Base-by-base conservation (phyloP, 768 basidiomycete genomes). In the Phlebiopsis flavidoalba region DNA sequence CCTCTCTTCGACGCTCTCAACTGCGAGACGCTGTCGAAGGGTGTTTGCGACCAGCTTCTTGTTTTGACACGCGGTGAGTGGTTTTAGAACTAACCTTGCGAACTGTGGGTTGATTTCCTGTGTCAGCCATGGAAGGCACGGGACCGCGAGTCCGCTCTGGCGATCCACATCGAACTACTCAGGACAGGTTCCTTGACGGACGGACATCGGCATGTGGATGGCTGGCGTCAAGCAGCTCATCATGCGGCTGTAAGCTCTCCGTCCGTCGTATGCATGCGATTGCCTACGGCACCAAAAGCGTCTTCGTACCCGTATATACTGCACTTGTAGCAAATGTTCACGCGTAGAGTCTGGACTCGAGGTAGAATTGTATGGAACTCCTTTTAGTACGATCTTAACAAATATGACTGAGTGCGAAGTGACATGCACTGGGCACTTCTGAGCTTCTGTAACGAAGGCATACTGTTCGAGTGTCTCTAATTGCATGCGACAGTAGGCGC, bases 1-100 rank as follows among this genome's bases (percentile, higher is more conserved):
- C 82, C 86, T 0, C 73, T 98, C 49, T 97, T 95, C 67, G 95
- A 97, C 69, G 88, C 86, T n/a, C 74, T 98, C 66, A 97, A 98
- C 72, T 94, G 92, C 69, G 86, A 93, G 66, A 89, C 90, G 7
- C 70, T 97, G 19, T 88, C 91, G 14, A 76, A 78, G 61, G 71
- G 81, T 11, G 85, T 92, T 22, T 80, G 89, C 14, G 88, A 89
- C 47, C 85, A 90, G 64, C 75, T 97, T 33, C 68, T 84, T 21
- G 83, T 85, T 46, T 78, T 98, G 48, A 80, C 85, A 3, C 79
- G 83, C 77, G 95, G 94, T 95, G 63, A 47, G 79, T 67, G 1
- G 5, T n/a, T 5, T 10, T 11, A 24, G 6, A 46, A 31, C 10
- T 15, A 15, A 35, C 15, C 55, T 46, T 56, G 57, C 47, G 53